Conservation (phyloP, 2,329 filamentous ascomycete species). For the Ophiocordyceps australis region DNA sequence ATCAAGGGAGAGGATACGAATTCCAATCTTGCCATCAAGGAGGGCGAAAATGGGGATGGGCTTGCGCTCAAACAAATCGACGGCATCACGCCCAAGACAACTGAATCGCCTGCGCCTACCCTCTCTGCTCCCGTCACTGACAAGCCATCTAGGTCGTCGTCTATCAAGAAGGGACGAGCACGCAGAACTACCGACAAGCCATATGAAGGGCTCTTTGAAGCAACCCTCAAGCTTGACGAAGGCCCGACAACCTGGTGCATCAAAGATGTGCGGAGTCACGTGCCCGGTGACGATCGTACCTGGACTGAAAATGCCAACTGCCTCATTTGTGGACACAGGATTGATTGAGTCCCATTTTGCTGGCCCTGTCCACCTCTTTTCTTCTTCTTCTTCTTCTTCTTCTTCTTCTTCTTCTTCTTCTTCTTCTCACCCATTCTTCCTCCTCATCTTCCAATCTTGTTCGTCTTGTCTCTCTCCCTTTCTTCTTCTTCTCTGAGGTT, state of each 20-base stretch:
- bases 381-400: background rate
- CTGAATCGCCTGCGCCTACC: conserved; percentile 13
- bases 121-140: conserved; percentile 6
- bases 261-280: conserved; percentile 26
- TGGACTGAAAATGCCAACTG: conserved; percentile 34
- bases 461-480: no score
- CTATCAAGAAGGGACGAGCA: conserved; percentile 17
- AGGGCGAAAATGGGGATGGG: conserved; percentile 21
- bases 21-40: conserved; percentile 33
- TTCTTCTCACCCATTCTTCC: background rate
- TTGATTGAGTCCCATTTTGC: conserved; percentile 12
- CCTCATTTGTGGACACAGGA: conserved; percentile 26
- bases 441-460: background rate
- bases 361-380: background rate
- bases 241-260: conserved; percentile 32
- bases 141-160: conserved; percentile 8
- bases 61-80: conserved; percentile 17
- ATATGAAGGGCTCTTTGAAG: conserved; percentile 33
- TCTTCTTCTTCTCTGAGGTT: no score
- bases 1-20: conserved; percentile 28
- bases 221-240: conserved; percentile 24
- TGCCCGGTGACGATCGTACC: conserved; percentile 28
- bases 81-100: conserved; percentile 11
- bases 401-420: background rate
- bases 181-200: conserved; percentile 22